A percentile compares a stretch with the other conserved stretches of the same genome.
These are phyloP conservation scores for Tulasnella sp. DNA, from an alignment of 768 basidiomycete species.

Conservation along the genomic window DNA sequence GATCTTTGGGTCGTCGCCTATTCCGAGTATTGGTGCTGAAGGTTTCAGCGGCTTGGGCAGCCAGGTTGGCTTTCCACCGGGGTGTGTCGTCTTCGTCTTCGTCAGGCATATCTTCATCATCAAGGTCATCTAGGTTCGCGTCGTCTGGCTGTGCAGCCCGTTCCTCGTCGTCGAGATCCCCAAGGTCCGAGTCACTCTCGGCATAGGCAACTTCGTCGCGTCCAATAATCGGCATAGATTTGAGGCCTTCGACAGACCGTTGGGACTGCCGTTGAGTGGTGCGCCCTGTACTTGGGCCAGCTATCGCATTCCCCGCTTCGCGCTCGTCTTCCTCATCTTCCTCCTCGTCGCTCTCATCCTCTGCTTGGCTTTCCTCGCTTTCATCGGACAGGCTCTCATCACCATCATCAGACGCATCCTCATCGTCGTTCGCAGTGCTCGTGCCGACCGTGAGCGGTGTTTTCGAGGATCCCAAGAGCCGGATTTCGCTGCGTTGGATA, in stretches of 20 bases:
- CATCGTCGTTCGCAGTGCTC: slow-evolving; percentile 29
- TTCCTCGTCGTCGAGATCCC: slow-evolving; percentile 31
- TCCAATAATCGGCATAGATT: slow-evolving; percentile 28
- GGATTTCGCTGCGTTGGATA: slow-evolving; percentile 68
- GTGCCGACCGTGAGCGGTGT: slow-evolving; percentile 41
- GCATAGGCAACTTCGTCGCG: slow-evolving; percentile 48
- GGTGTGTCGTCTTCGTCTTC: slow-evolving; percentile 39
- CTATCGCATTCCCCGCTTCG: slow-evolving; percentile 27
- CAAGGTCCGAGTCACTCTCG: slow-evolving; percentile 68
- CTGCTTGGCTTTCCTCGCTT: slow-evolving; percentile 26
- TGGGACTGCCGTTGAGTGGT: slow-evolving; percentile 33
- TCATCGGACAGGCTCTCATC: slow-evolving; percentile 14
- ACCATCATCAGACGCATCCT: slow-evolving; percentile 25
- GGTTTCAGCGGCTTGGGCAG: slow-evolving; percentile 35
- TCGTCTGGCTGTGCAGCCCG: slow-evolving; percentile 34
- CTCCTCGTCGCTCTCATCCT: slow-evolving; percentile 26
- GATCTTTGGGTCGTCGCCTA: slow-evolving; percentile 50
- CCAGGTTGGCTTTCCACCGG: slow-evolving; percentile 62
- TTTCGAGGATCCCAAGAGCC: slow-evolving; percentile 71
- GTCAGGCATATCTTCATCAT: slow-evolving; percentile 32
- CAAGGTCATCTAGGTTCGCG: slow-evolving; percentile 36
- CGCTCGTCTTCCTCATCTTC: slow-evolving; percentile 18
- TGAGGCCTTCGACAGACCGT: slow-evolving; percentile 33
- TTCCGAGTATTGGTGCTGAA: slow-evolving; percentile 32
- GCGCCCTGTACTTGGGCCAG: slow-evolving; percentile 31